Base-by-base conservation (phyloP, 2,329 filamentous ascomycete genomes). In the Diaporthe amygdali region DNA sequence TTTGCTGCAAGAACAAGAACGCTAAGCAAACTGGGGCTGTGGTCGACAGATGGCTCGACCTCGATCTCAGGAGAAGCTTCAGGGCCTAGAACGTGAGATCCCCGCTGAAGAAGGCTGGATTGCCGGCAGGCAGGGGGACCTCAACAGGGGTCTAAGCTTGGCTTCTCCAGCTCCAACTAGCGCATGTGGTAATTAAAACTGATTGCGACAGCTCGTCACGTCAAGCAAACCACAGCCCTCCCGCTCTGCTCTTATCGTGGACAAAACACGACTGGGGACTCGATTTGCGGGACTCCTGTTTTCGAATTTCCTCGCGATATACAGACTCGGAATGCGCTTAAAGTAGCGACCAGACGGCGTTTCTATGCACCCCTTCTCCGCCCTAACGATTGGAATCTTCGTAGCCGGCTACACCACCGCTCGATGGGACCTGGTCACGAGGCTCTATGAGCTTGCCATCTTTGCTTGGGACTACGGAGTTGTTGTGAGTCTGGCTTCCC, bases 381-480 rank as follows among this genome's bases (percentile, higher is more conserved):
- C 96, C 82, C 90, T 98, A 83, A 97, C 95, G 79, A 91, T 97
- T 85, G 95, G 93, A 85, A 98, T 99, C 87, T 99, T 99, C 87
- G 93, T 98, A 89, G 96, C 96, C 86, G 96, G 96, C 84, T 99
- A 99, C 89, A 98, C 96, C 83, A 99, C 96, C 85, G 96, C 96
- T 81, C 93, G 96, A 88, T 99, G 96, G 95, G 96, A 98, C 85
- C 92, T 99, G 74, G 95, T 98, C 76, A 98, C 96, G 77, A 92
- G 95, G 79, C 89, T 98, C 78, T 97, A 98, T 92, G 96, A 99
- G 84, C 91, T 99, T 78, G 93, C 94, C 76, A 93, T 97, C 76
- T 99, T 98, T 82, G 96, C 97, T 76, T 98, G 95, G 95, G 94
- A 98, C 83, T 94, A 98, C 94, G 95, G 96, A 81, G 96, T 99